Base-by-base conservation (phyloP, 495 filamentous ascomycete species). In the Xylaria telfairii region DNA sequence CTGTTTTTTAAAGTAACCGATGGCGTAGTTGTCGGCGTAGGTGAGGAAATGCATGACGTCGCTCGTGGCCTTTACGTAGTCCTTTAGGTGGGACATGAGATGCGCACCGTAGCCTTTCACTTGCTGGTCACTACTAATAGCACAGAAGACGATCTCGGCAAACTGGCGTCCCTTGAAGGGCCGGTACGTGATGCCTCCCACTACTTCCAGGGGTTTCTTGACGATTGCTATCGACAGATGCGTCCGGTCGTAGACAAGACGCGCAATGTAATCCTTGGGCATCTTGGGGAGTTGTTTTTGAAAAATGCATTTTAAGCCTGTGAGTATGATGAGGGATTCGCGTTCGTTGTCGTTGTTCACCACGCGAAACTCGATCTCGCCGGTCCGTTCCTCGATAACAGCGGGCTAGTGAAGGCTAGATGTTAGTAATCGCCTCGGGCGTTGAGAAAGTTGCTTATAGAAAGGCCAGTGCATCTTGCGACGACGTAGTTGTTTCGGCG, bases 1-100 rank as follows among this genome's bases (percentile, higher is more conserved):
- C 80, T 99, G 96, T 80, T 99, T 99, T 80, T 98, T 97, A 84
- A 99, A 99, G 78, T 98, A 99, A 9, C 96, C 96, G 73, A 98
- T 99, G 26, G 96, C 96, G 76, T 98, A 98, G 78, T 99, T 99
- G 80, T 99, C 96, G 57, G 96, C 96, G 74, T 99, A 99, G 10
- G 96, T 99, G 17, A 99, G 87, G 83, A 99, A 98, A 81, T 99
- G 94, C 93, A 97, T 97, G 30, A 99, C 95, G 67, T 94, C 91
- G 7, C 92, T 96, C 4, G 94, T 97, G 1, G 96, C 96, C 83
- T 97, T 97, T 74, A 99, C 96, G 78, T 98, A 99, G 83, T 99
- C 96, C 84, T 99, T 99, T 24, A 99, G 84, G 80, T 99, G 96
- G 2, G 92, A 94, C 96, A 99, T 99, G 17, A 98, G 85, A 83